phyloP scores from a whole-genome alignment of 1,284 basidiomycete species.

The Peniophora sp. region DNA sequence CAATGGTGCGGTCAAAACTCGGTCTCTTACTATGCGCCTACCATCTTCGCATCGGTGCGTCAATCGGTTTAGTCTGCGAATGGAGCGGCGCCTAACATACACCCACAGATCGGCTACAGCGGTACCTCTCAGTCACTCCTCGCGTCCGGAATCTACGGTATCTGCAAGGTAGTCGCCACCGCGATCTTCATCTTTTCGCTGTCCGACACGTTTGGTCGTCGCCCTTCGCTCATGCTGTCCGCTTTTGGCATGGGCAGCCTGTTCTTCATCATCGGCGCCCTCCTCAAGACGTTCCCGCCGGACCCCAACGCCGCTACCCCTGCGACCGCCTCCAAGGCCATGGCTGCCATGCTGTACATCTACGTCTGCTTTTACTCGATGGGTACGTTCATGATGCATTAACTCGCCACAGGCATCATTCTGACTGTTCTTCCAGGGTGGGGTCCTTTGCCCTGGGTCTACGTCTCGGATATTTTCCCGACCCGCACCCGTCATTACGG shows the following conservation, averaged over 20 bases:
- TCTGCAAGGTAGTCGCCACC: constrained; percentile 72
- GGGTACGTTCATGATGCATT: constrained; percentile 28
- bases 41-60: constrained; percentile 58
- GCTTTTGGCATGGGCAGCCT: constrained; percentile 49
- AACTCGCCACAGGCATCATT: too few relatives aligned
- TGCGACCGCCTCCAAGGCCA: constrained; percentile 51
- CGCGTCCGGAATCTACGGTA: constrained; percentile 78
- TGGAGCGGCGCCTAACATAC: too few relatives aligned
- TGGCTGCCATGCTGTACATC: constrained; percentile 72
- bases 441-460: constrained; percentile 54
- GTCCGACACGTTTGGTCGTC: constrained; percentile 49
- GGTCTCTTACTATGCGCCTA: constrained; percentile 74
- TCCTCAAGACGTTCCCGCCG: constrained; percentile 71
- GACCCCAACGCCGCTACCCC: constrained; percentile 21
- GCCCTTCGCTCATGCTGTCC: constrained; percentile 56
- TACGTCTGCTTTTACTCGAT: constrained; percentile 73
- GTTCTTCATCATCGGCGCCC: constrained; percentile 63
- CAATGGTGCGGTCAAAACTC: constrained; percentile 59
- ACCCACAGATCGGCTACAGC: constrained; percentile 53
- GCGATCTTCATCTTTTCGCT: constrained; percentile 52
- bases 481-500: constrained; percentile 77
- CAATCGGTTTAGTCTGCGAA: constrained; percentile 16
- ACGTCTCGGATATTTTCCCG: constrained; percentile 77
- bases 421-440: constrained; percentile 23
- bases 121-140: constrained; percentile 57